These are phyloP conservation scores for Anthostomella pinea DNA, from an alignment of 2,329 filamentous ascomycete species.

Conservation along the genomic window DNA sequence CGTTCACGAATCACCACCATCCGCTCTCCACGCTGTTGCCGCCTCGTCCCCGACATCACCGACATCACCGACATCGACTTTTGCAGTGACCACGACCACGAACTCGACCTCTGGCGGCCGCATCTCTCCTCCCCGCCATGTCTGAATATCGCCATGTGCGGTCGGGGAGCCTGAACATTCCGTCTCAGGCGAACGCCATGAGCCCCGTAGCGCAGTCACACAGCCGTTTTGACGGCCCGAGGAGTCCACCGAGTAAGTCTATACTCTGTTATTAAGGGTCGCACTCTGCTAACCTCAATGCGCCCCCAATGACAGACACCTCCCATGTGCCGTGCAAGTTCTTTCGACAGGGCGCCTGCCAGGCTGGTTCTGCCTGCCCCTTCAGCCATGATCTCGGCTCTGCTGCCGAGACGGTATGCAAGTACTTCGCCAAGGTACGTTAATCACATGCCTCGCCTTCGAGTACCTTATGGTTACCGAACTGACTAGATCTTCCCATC, in stretches of 20 bases:
- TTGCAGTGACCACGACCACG: no score
- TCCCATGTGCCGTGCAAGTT: constrained; percentile 99
- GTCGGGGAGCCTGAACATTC: constrained; percentile 55
- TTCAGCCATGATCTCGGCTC: constrained; percentile 91
- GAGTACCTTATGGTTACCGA: no score
- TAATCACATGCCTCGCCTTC: constrained; percentile 4
- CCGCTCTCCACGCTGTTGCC: no score
- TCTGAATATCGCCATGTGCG: constrained; percentile 56
- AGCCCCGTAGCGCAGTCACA: constrained; percentile 36
- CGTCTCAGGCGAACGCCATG: constrained; percentile 35
- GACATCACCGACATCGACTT: no score
- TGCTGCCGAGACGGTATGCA: constrained; percentile 86
- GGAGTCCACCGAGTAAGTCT: constrained; percentile 61
- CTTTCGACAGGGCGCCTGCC: constrained; percentile 93
- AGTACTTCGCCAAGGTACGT: constrained; percentile 95
- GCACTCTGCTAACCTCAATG: constrained; percentile 15
- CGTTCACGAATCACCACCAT: no score
- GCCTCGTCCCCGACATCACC: no score
- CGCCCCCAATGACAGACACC: constrained; percentile 61
- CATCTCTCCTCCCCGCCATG: no score
- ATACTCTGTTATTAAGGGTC: constrained; percentile 4
- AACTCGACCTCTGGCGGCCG: no score
- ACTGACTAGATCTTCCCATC: constrained; percentile 5
- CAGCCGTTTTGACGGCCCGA: constrained; percentile 54
- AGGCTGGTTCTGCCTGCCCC: constrained; percentile 92